A percentile compares a stretch with the other conserved stretches of the same genome.
phyloP scores from a whole-genome alignment of 148 eudicot species.

The Vaccinium corymbosum region DNA sequence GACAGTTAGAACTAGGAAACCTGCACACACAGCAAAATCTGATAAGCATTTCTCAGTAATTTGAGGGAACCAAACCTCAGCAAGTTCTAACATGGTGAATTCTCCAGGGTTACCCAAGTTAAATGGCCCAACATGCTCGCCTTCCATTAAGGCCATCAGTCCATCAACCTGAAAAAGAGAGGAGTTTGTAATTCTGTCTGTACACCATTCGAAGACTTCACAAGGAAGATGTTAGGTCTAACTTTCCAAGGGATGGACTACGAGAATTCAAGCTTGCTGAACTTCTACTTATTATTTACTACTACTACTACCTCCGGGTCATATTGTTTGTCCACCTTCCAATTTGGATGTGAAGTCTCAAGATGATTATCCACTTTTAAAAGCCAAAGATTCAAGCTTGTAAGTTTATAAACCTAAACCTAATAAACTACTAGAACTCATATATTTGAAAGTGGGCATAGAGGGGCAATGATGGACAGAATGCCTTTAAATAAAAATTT shows the following conservation, averaged over 20 bases:
- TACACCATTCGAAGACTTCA: conserved; percentile 1
- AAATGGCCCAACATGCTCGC: conserved; percentile 85
- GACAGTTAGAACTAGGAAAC: not conserved
- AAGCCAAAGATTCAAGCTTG: not conserved
- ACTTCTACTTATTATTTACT: not conserved
- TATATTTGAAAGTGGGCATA: not conserved
- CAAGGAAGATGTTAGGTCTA: not conserved
- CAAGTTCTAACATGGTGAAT: conserved; percentile 92
- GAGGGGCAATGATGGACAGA: not conserved
- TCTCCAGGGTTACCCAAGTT: conserved; percentile 93
- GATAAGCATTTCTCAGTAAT: not conserved
- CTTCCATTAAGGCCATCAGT: conserved; percentile 81
- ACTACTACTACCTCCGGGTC: not conserved
- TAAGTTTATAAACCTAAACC: not conserved
- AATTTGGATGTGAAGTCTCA: not conserved
- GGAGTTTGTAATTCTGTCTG: not conserved
- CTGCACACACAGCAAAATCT: not conserved
- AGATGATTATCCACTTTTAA: not conserved
- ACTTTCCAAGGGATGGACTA: not conserved
- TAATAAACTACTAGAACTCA: not conserved
- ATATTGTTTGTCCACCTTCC: not conserved
- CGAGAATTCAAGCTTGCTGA: not conserved
- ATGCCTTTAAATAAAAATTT: not conserved
- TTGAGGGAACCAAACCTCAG: conserved; percentile 48
- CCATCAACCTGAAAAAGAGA: conserved; percentile 60